Evolutionary conservation across 1,284 basidiomycete species (phyloP), one percentile per base, ranked within the genome.

Genomic region (Cutaneotrichosporon cyanovorans): DNA sequence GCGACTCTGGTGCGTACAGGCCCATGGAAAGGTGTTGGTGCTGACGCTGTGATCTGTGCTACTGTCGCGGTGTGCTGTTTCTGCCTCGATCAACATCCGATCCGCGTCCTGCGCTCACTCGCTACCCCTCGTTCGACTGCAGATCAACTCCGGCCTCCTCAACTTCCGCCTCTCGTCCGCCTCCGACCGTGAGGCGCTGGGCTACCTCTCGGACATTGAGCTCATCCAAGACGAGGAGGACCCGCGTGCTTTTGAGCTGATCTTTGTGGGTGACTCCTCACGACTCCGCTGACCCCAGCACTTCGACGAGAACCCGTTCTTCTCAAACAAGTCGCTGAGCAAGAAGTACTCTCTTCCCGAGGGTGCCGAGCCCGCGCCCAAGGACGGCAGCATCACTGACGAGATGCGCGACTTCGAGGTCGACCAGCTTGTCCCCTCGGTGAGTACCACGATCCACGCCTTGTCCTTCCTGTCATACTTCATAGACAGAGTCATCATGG

Each of bases 261-360:
- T 67, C 45, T 71, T 72, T 46, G 70, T 72, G 39, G 54, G 68
- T 63, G 5, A 15, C 7, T 2, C 14, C 7, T 12, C 18, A 46
- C 16, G 12, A 32, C 32, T 12, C 20, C 5, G 32, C 32, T 33
- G 34, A n/a, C 30, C 14, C 3, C 25, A 65, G 63, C 62, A 65
- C 51, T 73, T 73, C 50, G 55, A 50, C 32, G 66, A 71, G 54
- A 73, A 73, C 63, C 68, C 68, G 2, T 73, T 58, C 60, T 73
- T 73, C 55, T 53, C 57, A 48, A 66, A 73, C 60, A 53, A 53
- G 37, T 58, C 60, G 5, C 52, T 73, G 20, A 54, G 50, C 37
- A 71, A 71, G 59, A 62, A 61, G 44, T 72, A 60, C 55, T 40
- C 57, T 5, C 54, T 71, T 11, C 51, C 50, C 10, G 47, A 61